A percentile compares a stretch with the other conserved stretches of the same genome.
Evolutionary conservation across 441 rosid species (phyloP).

Genomic region (Bruguiera hainesii): DNA sequence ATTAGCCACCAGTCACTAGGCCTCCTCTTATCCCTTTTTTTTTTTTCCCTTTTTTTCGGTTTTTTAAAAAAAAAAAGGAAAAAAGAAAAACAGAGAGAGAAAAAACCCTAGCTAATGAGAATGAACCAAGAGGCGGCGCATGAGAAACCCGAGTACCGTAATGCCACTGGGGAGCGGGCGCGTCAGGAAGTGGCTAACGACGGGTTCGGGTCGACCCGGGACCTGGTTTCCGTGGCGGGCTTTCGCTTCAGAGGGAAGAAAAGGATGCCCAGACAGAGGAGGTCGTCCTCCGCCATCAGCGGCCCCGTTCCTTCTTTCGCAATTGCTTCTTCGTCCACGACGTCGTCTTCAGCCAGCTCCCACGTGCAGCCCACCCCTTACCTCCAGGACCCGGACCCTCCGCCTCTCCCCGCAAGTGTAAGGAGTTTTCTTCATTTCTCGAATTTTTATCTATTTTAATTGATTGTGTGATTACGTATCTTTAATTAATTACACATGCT

Average conservation of each 20-base stretch:
- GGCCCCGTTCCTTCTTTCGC: constrained; percentile 22
- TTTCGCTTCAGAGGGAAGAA: constrained; percentile 66
- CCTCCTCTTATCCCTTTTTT: constrained; percentile 15
- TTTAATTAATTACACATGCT: too few species aligned
- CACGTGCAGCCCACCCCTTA: constrained; percentile 51
- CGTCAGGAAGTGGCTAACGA: too few species aligned
- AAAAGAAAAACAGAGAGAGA: too few species aligned
- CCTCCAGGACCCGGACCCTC: constrained; percentile 5
- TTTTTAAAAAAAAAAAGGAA: background rate
- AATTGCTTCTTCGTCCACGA: constrained; percentile 23
- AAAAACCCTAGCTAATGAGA: constrained; percentile 28
- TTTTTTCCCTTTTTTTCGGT: constrained; percentile 6
- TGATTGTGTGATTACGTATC: background rate
- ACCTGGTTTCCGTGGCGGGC: constrained; percentile 28
- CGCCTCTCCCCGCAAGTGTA: constrained; percentile 67
- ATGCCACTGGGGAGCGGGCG: constrained; percentile 28
- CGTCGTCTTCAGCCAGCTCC: constrained; percentile 33
- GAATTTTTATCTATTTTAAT: background rate
- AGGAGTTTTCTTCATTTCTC: constrained; percentile 22
- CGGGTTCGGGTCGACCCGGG: constrained; percentile 28
- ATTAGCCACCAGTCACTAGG: constrained; percentile 19
- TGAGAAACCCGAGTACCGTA: constrained; percentile 60
- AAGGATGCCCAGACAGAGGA: constrained; percentile 87
- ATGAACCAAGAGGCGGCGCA: constrained; percentile 36
- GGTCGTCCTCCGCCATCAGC: constrained; percentile 53